Evolutionary conservation across 2,329 filamentous ascomycete species (phyloP), one percentile per base, ranked within the genome.

Genomic region (Arthroderma sp.): DNA sequence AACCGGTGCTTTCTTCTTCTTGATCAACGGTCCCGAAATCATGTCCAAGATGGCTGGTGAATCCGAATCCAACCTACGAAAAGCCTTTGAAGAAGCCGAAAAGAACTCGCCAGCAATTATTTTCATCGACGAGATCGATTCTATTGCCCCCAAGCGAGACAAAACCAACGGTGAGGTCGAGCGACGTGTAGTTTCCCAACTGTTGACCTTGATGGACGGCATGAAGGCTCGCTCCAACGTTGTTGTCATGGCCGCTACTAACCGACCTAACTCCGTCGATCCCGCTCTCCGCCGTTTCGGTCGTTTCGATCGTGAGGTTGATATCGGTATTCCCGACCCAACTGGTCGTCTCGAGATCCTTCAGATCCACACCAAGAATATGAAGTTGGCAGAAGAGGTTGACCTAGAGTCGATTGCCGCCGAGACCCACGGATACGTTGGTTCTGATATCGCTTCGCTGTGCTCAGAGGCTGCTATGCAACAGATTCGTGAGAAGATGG

Each of bases 11-110:
- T 96, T 96, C 74, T 98, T 98, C 74, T 96, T 98, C 80, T 71
- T 96, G 52, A 96, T 98, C 78, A 96, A 96, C 69, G 89, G 91
- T 53, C 91, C 91, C 43, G 91, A 96, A 67, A 96, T 98, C 72
- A 96, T 98, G 91, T 95, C 89, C 48, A 96, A 96, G 79, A 96
- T 96, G 91, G 91, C 91, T 48, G 91, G 91, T 78, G 91, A 98
- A 69, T 96, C 91, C 48, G 91, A 96, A 68, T 96, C 89, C 48
- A 96, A 96, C 67, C 70, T 98, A 55, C 83, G 91, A 59, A 96
- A 96, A 72, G 91, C 91, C n/a, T 98, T 98, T 59, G 91, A 96
- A 67, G 91, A 96, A 72, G 91, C 91, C 37, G 89, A 96, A 74
- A 96, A 96, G 81, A 96, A 96, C 73, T 94, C 89, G 0, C 91